Percentiles rank a stretch among this genome's conserved stretches.
Conservation (phyloP, 2,329 filamentous ascomycete genomes). For the Trichoderma lentiforme region DNA sequence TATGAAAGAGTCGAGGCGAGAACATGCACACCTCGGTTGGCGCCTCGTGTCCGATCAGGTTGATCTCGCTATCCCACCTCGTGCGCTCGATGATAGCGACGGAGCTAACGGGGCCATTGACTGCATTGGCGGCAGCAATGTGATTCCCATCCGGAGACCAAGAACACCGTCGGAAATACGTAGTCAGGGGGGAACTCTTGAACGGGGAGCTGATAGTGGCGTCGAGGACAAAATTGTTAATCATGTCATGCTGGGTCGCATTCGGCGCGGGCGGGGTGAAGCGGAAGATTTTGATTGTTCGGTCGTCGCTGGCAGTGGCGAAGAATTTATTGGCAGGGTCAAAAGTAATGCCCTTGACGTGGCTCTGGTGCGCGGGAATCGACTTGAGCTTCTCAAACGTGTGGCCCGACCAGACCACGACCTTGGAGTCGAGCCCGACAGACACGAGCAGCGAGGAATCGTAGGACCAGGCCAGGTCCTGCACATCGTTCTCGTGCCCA, state of each 20-base stretch:
- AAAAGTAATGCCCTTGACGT: constrained; percentile 98
- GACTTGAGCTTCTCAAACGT: constrained; percentile 98
- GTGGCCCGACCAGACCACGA: constrained; percentile 96
- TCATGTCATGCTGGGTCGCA: constrained; percentile 89
- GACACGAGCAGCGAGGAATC: constrained; percentile 96
- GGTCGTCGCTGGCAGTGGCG: constrained; percentile 93
- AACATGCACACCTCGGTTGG: constrained; percentile 97
- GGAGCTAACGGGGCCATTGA: constrained; percentile 94
- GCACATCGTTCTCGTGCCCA: constrained; percentile 97
- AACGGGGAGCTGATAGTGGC: constrained; percentile 88
- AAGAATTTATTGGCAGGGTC: constrained; percentile 99
- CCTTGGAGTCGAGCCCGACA: constrained; percentile 93
- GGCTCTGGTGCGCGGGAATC: constrained; percentile 86
- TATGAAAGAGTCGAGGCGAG: constrained; percentile 84
- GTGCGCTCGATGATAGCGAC: constrained; percentile 93
- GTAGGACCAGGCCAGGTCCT: constrained; percentile 94
- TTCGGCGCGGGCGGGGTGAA: constrained; percentile 90
- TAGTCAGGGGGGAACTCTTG: constrained; percentile 86
- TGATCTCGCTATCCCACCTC: constrained; percentile 94
- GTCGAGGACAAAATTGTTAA: constrained; percentile 94
- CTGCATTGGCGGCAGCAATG: constrained; percentile 93
- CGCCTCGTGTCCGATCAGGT: constrained; percentile 93
- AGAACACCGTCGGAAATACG: constrained; percentile 92
- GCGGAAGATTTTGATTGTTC: constrained; percentile 93
- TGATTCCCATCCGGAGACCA: constrained; percentile 98